phyloP scores from a whole-genome alignment of 1,139 yeast species.

The Hyphopichia burtonii region DNA sequence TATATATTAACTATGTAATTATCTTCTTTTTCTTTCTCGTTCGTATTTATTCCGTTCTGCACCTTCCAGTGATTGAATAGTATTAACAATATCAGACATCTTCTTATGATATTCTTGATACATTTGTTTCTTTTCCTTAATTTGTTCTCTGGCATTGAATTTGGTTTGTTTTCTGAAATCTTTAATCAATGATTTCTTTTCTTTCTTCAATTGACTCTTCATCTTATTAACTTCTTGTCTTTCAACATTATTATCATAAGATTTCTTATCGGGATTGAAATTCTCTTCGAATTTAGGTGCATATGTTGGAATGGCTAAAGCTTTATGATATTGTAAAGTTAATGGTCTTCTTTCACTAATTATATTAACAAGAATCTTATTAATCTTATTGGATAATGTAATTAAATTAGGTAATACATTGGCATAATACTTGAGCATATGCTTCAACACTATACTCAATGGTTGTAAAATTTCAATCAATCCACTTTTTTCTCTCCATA shows the following conservation, averaged over 20 bases:
- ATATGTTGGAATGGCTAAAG: constrained; percentile 78
- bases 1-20: not conserved
- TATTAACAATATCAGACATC: constrained; percentile 82
- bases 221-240: constrained; percentile 83
- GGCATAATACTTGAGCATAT: constrained; percentile 36
- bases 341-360: constrained; percentile 63
- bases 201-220: constrained; percentile 84
- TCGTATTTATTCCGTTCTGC: constrained; percentile 91
- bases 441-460: constrained; percentile 34
- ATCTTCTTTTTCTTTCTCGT: constrained; percentile 58
- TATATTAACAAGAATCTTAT: constrained; percentile 41
- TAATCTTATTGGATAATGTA: constrained; percentile 47
- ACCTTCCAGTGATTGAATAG: constrained; percentile 90
- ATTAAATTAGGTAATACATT: constrained; percentile 22
- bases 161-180: constrained; percentile 87
- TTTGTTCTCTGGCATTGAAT: constrained; percentile 84
- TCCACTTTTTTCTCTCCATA: constrained; percentile 69
- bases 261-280: constrained; percentile 92
- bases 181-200: constrained; percentile 81
- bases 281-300: constrained; percentile 95
- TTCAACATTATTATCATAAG: constrained; percentile 79
- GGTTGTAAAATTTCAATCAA: constrained; percentile 57
- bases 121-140: constrained; percentile 70
- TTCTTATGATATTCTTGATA: constrained; percentile 83
- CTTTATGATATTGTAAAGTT: constrained; percentile 82